Evolutionary conservation across 129 eudicot species (phyloP), one percentile per base, ranked within the genome.

Genomic region (Tagetes patula): DNA sequence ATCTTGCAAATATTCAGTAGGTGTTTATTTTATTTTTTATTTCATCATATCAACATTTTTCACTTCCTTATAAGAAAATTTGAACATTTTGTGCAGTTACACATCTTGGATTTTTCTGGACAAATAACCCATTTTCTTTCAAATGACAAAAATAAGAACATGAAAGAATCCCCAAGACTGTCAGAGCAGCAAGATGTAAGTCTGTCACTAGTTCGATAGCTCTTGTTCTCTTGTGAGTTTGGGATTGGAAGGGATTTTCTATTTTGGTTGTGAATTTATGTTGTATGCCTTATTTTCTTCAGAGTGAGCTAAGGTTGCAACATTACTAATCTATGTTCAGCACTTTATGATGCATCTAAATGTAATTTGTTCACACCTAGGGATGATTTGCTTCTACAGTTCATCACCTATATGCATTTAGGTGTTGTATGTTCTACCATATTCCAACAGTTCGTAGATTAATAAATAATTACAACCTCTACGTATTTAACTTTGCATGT

Each of bases 91-190:
- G 39, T 78, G 86, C 96, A 95, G 99, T 71, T 86, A 78, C 85
- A 88, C 70, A 85, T 95, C 67, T 91, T 97, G 94, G 99, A 95
- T 85, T 90, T 90, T 74, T 88, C 97, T 75, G 99, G 94, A 69
- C 81, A 87, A 85, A 95, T 86, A 49, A 81, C 87, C 39, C 79
- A 81, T 42, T 81, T 79, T 84, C 74, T 88, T 37, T 61, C 73
- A 50, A 83, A 79, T 46, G 91, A 95, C 70, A 86, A 82, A 69
- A 80, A 77, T 74, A 84, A 84, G 81, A 77, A 75, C 52, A 42
- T 49, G 14, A 84, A 84, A 79, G 96, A 90, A 54, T 61, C 86
- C 66, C 87, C 85, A 75, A 64, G 80, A 80, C 97, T 80, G 74
- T 47, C 87, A 58, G 97, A 91, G 50, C 94, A 84, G 50, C 94